Conservation (phyloP, 768 basidiomycete genomes). For the Lentinula aciculospora region DNA sequence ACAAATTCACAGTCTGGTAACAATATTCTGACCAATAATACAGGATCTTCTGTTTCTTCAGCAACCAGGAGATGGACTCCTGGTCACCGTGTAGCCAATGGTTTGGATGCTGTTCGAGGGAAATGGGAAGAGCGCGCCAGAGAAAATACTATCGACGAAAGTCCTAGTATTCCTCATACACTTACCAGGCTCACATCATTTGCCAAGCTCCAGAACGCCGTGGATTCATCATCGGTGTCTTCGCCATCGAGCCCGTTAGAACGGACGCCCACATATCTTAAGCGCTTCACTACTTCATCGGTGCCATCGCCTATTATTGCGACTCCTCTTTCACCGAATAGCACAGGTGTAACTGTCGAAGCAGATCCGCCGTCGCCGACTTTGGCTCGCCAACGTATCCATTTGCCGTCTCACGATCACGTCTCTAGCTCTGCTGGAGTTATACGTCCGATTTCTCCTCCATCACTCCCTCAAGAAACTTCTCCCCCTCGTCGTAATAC, state of each 20-base stretch:
- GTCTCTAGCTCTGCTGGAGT: constrained; percentile 23
- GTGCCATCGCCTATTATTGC: constrained; percentile 71
- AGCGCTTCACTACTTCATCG: constrained; percentile 47
- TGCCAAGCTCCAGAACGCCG: constrained; percentile 10
- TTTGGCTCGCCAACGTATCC: constrained; percentile 49
- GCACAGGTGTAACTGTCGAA: constrained; percentile 62
- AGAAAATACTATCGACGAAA: constrained; percentile 33
- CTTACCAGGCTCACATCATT: constrained; percentile 1
- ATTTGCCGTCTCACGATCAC: constrained; percentile 40
- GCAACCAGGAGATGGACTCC: constrained; percentile 58
- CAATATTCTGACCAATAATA: constrained; percentile 36
- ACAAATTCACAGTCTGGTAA: constrained; percentile 42
- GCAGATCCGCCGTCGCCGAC: constrained; percentile 39
- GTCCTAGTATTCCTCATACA: background rate
- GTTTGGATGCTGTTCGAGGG: constrained; percentile 63
- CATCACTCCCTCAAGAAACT: background rate
- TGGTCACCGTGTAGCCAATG: constrained; percentile 61
- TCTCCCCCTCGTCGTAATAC: constrained; percentile 27
- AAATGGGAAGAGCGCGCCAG: constrained; percentile 73
- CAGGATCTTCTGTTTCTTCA: constrained; percentile 36
- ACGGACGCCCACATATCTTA: constrained; percentile 41
- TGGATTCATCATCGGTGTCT: constrained; percentile 14
- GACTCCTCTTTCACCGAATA: constrained; percentile 68
- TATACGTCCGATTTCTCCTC: constrained; percentile 13
- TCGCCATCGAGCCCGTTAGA: constrained; percentile 21